Percentiles rank a stretch among this genome's conserved stretches.
These are phyloP conservation scores for Cercophora sp. DNA, from an alignment of 495 filamentous ascomycete species.

Conservation along the genomic window DNA sequence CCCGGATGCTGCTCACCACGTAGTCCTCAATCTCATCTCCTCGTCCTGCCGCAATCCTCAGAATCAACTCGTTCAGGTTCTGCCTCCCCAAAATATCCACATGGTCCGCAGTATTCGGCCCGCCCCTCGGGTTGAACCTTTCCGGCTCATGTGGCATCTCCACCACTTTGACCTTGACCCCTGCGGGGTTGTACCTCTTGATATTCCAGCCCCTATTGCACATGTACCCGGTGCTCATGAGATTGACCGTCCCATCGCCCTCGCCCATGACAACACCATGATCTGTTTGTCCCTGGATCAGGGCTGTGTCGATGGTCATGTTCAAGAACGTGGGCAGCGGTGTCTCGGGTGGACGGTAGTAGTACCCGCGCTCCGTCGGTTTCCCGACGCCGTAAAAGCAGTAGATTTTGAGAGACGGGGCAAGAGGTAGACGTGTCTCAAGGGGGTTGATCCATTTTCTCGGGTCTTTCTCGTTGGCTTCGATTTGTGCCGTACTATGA, in stretches of 20 bases:
- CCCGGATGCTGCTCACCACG: constrained; percentile 70
- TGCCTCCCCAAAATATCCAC: constrained; percentile 91
- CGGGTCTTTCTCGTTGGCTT: constrained; percentile 76
- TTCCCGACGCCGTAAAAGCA: constrained; percentile 97
- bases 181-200: constrained; percentile 87
- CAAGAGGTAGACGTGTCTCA: constrained; percentile 81
- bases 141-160: constrained; percentile 98
- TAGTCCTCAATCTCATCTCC: constrained; percentile 76
- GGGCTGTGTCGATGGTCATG: constrained; percentile 82
- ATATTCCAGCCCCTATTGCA: constrained; percentile 92
- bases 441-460: constrained; percentile 94
- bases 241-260: constrained; percentile 89
- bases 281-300: constrained; percentile 66
- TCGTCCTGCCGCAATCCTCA: constrained; percentile 83
- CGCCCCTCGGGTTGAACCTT: constrained; percentile 82
- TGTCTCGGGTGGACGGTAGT: constrained; percentile 71
- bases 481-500: constrained; percentile 72
- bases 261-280: constrained; percentile 90
- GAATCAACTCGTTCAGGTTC: constrained; percentile 84
- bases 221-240: constrained; percentile 91
- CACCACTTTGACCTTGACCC: constrained; percentile 72
- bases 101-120: constrained; percentile 94
- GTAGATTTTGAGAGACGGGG: constrained; percentile 91
- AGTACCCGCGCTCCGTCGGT: constrained; percentile 86
- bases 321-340: constrained; percentile 63